Percentiles rank a stretch among this genome's conserved stretches.
phyloP scores from a whole-genome alignment of 805 yeast species.

The Yamadazyma laniorum region DNA sequence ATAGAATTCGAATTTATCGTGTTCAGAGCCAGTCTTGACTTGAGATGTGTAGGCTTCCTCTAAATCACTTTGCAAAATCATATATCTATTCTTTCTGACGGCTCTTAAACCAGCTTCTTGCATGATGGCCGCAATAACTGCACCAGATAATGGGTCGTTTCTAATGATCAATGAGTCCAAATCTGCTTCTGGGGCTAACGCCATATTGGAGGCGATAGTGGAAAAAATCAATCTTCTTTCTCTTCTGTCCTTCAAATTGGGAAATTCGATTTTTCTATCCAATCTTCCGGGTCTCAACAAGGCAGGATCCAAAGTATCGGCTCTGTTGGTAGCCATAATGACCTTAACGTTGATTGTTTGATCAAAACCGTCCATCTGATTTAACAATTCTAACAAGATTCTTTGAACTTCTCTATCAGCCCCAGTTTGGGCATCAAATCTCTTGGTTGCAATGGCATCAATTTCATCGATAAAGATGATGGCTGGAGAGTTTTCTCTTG shows the following conservation, averaged over 20 bases:
- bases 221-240: constrained; percentile 95
- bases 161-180: constrained; percentile 91
- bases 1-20: constrained; percentile 96
- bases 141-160: constrained; percentile 97
- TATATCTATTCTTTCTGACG: constrained; percentile 96
- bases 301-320: constrained; percentile 99
- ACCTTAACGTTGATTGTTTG: constrained; percentile 94
- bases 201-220: constrained; percentile 96
- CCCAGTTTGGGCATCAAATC: constrained; percentile 99
- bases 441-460: constrained; percentile 97
- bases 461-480: constrained; percentile 98
- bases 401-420: constrained; percentile 99
- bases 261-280: constrained; percentile 97
- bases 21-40: constrained; percentile 93
- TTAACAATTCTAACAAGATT: constrained; percentile 88
- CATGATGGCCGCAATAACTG: constrained; percentile 97
- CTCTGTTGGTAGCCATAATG: constrained; percentile 98
- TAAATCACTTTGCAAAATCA: constrained; percentile 90
- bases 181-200: constrained; percentile 96
- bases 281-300: constrained; percentile 96
- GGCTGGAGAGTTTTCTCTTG: constrained; percentile 95
- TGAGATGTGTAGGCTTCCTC: constrained; percentile 98
- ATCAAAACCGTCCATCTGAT: constrained; percentile 99
- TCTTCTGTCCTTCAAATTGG: constrained; percentile 92
- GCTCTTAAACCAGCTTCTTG: constrained; percentile 99